Percentiles rank a stretch among this genome's conserved stretches.
Conservation (phyloP, 2,329 filamentous ascomycete genomes). For the Cladosporium sp. region DNA sequence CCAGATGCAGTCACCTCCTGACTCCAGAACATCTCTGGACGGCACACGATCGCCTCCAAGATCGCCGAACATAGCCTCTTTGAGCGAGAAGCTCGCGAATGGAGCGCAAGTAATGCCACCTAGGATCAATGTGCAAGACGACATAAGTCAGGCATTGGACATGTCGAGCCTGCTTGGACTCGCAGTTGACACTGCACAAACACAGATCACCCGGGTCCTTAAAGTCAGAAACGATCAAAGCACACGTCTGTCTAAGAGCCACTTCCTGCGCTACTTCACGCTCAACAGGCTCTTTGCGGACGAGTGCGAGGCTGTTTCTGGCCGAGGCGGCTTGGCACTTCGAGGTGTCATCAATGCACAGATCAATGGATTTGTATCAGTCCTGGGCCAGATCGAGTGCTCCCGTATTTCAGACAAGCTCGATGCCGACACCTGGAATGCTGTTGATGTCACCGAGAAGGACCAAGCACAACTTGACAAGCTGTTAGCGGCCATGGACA, state of each 20-base stretch:
- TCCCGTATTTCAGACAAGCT: constrained; percentile 74
- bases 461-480: constrained; percentile 61
- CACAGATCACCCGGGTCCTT: constrained; percentile 71
- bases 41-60: constrained; percentile 42
- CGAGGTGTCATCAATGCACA: constrained; percentile 80
- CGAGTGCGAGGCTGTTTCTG: constrained; percentile 82
- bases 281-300: constrained; percentile 81
- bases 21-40: constrained; percentile 37
- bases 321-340: constrained; percentile 70
- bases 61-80: constrained; percentile 47
- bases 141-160: constrained; percentile 74
- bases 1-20: constrained; percentile 56
- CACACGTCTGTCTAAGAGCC: constrained; percentile 63
- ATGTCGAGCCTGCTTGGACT: constrained; percentile 76
- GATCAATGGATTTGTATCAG: constrained; percentile 76
- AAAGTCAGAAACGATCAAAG: constrained; percentile 76
- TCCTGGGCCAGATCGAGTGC: constrained; percentile 69
- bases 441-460: constrained; percentile 69
- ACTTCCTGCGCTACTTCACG: constrained; percentile 79
- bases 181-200: constrained; percentile 76
- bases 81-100: constrained; percentile 43
- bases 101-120: constrained; percentile 22
- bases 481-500: constrained; percentile 69
- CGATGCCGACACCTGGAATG: constrained; percentile 78
- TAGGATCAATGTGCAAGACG: constrained; percentile 57